Base-by-base conservation (phyloP, 2,329 filamentous ascomycete species). In the Phaeosphaeriaceae sp. region DNA sequence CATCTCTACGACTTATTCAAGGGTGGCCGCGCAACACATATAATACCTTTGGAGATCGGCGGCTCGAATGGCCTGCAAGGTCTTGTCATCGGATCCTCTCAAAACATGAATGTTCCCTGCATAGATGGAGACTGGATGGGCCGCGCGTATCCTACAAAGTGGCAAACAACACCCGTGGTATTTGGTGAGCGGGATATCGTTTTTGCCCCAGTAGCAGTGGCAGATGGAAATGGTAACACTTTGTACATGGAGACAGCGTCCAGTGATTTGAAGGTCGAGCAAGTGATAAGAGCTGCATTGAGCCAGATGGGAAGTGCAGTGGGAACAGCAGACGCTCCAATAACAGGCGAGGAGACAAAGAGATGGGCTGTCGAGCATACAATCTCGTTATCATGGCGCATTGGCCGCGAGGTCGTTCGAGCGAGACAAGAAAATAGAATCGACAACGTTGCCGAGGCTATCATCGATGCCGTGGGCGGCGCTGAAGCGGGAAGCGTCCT, bases 61-160 rank as follows among this genome's bases (percentile, higher is more conserved):
- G 79, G 79, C 1, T 76, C 72, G 1, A 79, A 79, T 52, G 77
- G 77, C 2, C 58, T 75, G 5, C 71, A 74, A 52, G 71, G 71
- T 8, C 64, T 74, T 38, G 70, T 75, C 1, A 51, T 75, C 3
- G 70, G 69, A n/a, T 67, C 71, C 16, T 70, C 67, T 3, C 58
- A 63, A 6, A 73, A 74, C 52, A 73, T 74, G 69, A 67, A 76
- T 35, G 59, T 76, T 8, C 76, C 77, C 1, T 72, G 73, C 20
- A 70, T 79, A 9, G 77, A 80, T 46, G 77, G 73, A 6, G 77
- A 80, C 54, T 72, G 77, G 66, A 80, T 80, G 77, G 77, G 77
- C 8, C 63, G 76, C 15, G 77, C 76, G 6, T 79, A 77, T 54
- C 77, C 77, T n/a, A 77, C 73, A 0, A 74, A 73, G 37, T 75